Conservation (phyloP, 2,329 filamentous ascomycete species). For the Chlorencoelia australis region DNA sequence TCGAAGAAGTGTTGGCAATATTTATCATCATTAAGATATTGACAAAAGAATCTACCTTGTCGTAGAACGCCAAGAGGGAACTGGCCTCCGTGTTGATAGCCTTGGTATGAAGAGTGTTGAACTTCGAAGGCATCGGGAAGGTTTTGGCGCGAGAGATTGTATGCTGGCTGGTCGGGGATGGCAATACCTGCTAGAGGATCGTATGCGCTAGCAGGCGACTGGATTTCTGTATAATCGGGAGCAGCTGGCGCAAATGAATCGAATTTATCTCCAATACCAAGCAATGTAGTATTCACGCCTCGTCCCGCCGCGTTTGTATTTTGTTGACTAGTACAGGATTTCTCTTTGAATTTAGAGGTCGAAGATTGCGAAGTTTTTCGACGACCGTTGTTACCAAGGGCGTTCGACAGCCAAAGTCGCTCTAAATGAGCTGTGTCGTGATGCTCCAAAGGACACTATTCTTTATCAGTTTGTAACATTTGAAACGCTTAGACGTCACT, state of each 20-base stretch:
- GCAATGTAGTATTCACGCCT: constrained; percentile 7
- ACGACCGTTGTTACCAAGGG: background rate
- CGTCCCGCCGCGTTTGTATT: constrained; percentile 6
- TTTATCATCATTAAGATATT: constrained; percentile 14
- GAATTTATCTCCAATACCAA: constrained; percentile 16
- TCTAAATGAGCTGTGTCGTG: constrained; percentile 22
- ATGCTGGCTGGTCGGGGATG: constrained; percentile 1
- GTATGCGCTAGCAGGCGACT: constrained; percentile 9
- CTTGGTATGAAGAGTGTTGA: constrained; percentile 5
- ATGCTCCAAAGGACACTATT: constrained; percentile 23
- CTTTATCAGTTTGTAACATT: constrained; percentile 3
- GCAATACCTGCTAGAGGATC: constrained; percentile 8
- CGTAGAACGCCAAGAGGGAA: constrained; percentile 16
- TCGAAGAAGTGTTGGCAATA: constrained; percentile 13
- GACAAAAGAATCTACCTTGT: constrained; percentile 11
- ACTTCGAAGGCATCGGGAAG: constrained; percentile 2
- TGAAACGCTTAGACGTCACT: constrained; percentile 2
- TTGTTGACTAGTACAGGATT: constrained; percentile 8
- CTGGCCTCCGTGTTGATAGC: constrained; percentile 15
- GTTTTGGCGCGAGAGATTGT: constrained; percentile 1
- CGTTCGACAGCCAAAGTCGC: constrained; percentile 5
- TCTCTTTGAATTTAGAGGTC: constrained; percentile 7
- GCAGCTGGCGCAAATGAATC: background rate
- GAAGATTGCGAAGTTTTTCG: constrained; percentile 7
- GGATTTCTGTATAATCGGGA: background rate